Conservation (phyloP, 2,329 filamentous ascomycete genomes). For the Neopestalotiopsis rosae region DNA sequence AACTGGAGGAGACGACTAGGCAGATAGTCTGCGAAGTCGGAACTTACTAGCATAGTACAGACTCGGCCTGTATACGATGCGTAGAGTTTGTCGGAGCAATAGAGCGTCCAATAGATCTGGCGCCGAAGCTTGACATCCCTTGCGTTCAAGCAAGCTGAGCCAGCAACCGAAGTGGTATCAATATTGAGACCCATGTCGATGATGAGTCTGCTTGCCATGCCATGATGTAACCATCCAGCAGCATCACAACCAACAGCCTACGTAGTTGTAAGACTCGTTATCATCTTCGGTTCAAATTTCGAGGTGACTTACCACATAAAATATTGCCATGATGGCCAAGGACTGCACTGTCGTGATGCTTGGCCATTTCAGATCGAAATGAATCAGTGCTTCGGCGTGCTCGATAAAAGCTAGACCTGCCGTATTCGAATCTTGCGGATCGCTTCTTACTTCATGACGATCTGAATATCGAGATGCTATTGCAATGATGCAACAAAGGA, state of each 20-base stretch:
- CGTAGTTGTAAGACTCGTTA: neutral
- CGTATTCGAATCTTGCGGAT: neutral
- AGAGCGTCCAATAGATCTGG: neutral
- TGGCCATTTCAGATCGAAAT: slow-evolving; percentile 3
- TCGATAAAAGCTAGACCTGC: neutral
- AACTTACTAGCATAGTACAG: neutral
- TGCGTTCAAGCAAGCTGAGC: neutral
- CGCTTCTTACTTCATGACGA: neutral
- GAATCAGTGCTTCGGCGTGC: neutral
- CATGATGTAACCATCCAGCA: slow-evolving; percentile 1
- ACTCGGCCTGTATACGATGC: neutral
- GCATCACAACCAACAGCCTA: neutral
- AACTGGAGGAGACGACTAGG: too few species aligned
- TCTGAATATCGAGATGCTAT: slow-evolving; percentile 5
- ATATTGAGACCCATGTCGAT: slow-evolving; percentile 6
- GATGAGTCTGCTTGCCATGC: slow-evolving; percentile 2
- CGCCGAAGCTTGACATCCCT: neutral
- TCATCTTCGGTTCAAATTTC: neutral
- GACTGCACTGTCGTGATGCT: neutral
- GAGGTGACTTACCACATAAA: neutral
- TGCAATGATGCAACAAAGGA: slow-evolving; percentile 1
- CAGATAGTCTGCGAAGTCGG: neutral
- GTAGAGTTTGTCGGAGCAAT: slow-evolving; percentile 2
- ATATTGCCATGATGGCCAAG: slow-evolving; percentile 1
- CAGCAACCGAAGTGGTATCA: neutral